Base-by-base conservation (phyloP, 1,284 basidiomycete genomes). In the Flammula alnicola region DNA sequence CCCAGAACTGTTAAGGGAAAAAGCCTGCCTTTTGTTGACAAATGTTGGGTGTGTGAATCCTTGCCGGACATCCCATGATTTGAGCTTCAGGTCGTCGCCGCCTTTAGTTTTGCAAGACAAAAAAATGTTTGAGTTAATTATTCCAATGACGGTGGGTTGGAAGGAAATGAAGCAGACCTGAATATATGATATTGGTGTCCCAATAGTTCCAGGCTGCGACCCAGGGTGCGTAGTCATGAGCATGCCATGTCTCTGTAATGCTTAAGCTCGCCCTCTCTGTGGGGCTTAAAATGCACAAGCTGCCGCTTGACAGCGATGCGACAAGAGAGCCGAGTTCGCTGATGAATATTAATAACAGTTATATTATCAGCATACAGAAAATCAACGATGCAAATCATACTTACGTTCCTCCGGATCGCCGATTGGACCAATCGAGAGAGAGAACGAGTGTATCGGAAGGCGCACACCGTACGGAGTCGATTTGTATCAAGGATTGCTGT, bases 161-260 rank as follows among this genome's bases (percentile, higher is more conserved):
- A 38, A 14, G 3, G 32, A 23, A 6, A 38, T 7, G 25, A 36
- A 39, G 5, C 7, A 27, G 38, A 89, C 94, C 95, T 11, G 93
- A 95, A 75, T 93, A 98, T 2, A 96, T 76, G 11, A 88, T 68
- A 57, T 84, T 83, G 0, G 76, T 70, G 52, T 92, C 72, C 88
- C 91, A 95, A 58, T 89, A 87, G 63, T 98, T 84, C 84, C 92
- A 99, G 0, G 91, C 86, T 0, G 88, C 84, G 39, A 94, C 86
- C 97, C 97, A 99, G 0, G 96, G 91, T 66, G 99, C 97, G 62
- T 85, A 88, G 52, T 95, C 93, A 64, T 99, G 97, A 4, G 93
- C 96, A 49, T 81, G 73, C 95, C 96, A 99, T 1, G 73, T 75
- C 12, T 78, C 65, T 2, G 69, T 68, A 1, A 86, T 64, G 0